phyloP scores from a whole-genome alignment of 495 filamentous ascomycete genomes.

The Podospora conica region DNA sequence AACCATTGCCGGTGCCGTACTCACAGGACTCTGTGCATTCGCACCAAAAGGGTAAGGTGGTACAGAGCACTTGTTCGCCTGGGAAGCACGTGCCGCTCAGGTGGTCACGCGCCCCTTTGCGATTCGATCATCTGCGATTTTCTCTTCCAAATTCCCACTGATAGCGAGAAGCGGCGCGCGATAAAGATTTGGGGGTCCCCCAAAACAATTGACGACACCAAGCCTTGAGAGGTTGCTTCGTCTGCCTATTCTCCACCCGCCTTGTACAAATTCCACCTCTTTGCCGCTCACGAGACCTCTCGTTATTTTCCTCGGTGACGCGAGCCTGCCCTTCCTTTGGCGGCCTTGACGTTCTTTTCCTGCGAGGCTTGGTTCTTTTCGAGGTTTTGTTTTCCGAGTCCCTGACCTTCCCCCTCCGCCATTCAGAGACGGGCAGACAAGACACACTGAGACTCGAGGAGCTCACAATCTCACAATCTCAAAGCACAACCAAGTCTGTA shows the following conservation, averaged over 20 bases:
- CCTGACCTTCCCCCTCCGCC: not conserved
- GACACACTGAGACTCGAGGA: not conserved
- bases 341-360: not conserved
- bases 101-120: constrained; percentile 29
- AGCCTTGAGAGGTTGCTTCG: not conserved
- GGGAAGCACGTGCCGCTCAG: constrained; percentile 28
- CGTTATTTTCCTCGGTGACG: not conserved
- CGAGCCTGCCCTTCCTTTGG: not conserved
- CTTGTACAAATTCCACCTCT: not conserved
- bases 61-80: constrained; percentile 2
- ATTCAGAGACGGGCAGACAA: not conserved
- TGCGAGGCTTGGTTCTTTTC: not conserved
- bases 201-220: not conserved
- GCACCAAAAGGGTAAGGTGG: constrained; percentile 11
- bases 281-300: not conserved
- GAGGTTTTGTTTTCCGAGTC: not conserved
- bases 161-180: constrained; percentile 13
- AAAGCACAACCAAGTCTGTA: not conserved
- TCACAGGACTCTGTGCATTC: not conserved
- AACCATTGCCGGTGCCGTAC: not conserved
- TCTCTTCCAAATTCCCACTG: not conserved
- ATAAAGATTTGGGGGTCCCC: constrained; percentile 18
- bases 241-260: not conserved
- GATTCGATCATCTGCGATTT: constrained; percentile 8
- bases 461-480: not conserved